Conservation (phyloP, 2,329 filamentous ascomycete species). For the Xylaria sp. region DNA sequence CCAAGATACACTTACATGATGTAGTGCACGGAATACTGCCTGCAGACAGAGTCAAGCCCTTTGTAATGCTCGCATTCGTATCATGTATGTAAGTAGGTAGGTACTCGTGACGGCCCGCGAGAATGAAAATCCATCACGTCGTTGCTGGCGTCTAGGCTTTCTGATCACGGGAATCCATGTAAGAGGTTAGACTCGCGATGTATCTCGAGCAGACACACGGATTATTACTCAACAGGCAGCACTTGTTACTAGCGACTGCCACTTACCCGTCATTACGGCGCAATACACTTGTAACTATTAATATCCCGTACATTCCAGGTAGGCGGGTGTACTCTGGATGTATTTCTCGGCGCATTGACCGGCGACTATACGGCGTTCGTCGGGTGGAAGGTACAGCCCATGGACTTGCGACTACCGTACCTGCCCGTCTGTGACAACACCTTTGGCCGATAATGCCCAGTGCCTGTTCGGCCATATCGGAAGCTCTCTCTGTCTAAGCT, state of each 20-base stretch:
- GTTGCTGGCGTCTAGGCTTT: not conserved
- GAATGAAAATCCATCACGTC: not conserved
- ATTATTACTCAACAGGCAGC: not conserved
- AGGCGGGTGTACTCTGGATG: not conserved
- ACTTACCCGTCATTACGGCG: not conserved
- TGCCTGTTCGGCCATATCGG: slow-evolving; percentile 16
- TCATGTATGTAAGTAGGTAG: not conserved
- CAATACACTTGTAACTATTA: not conserved
- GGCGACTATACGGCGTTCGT: not conserved
- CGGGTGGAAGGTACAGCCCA: not conserved
- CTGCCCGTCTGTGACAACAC: not conserved
- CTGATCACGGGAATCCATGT: no score
- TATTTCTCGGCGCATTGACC: not conserved
- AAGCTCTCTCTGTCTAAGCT: slow-evolving; percentile 12
- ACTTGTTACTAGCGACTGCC: not conserved
- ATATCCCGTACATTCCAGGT: not conserved
- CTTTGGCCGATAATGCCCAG: not conserved
- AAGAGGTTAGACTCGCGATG: no score
- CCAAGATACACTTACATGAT: not conserved
- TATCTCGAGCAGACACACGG: not conserved
- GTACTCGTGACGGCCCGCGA: not conserved
- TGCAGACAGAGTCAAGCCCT: not conserved
- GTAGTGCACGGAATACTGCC: not conserved
- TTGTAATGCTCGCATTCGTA: not conserved
- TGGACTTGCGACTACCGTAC: not conserved